phyloP scores from a whole-genome alignment of 345 rosid genomes.

The Eucalyptus sp. region DNA sequence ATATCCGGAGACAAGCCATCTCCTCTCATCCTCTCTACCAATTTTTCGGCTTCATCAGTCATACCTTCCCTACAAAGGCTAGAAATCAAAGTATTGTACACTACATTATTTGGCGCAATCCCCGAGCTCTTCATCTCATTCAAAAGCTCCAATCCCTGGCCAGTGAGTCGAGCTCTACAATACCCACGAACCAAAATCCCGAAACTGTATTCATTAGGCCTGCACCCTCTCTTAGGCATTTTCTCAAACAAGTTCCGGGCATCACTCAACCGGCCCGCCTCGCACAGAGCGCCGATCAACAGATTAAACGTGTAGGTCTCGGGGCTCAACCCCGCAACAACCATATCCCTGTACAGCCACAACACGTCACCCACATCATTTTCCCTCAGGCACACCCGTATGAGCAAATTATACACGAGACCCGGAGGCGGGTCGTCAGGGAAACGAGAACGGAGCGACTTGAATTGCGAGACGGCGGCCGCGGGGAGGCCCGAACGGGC shows the following conservation, averaged over 20 bases:
- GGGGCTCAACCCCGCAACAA: slow-evolving; percentile 43
- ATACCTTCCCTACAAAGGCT: slow-evolving; percentile 76
- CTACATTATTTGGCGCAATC: slow-evolving; percentile 47
- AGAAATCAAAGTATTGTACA: slow-evolving; percentile 73
- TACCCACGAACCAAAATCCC: slow-evolving; percentile 84
- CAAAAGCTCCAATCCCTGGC: slow-evolving; percentile 53
- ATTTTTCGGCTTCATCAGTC: slow-evolving; percentile 63
- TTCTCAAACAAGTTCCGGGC: slow-evolving; percentile 74
- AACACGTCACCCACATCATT: slow-evolving; percentile 34
- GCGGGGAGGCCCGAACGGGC: slow-evolving; percentile 42
- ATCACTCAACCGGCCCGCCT: slow-evolving; percentile 50
- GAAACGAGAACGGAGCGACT: slow-evolving; percentile 34
- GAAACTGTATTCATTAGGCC: slow-evolving; percentile 74
- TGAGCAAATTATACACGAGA: slow-evolving; percentile 46
- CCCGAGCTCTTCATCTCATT: slow-evolving; percentile 36
- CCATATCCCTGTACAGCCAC: slow-evolving; percentile 80
- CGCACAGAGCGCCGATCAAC: slow-evolving; percentile 54
- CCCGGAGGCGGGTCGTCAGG: slow-evolving; percentile 36
- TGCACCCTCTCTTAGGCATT: slow-evolving; percentile 72
- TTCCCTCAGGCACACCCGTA: slow-evolving; percentile 35
- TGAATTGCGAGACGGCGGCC: slow-evolving; percentile 47
- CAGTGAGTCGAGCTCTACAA: slow-evolving; percentile 50
- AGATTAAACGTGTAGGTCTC: slow-evolving; percentile 76
- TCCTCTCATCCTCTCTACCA: slow-evolving; percentile 73
- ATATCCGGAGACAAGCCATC: slow-evolving; percentile 71